Evolutionary conservation across 352 stramenopile genomes (phyloP).

Genomic region (Pythium myriotylum): DNA sequence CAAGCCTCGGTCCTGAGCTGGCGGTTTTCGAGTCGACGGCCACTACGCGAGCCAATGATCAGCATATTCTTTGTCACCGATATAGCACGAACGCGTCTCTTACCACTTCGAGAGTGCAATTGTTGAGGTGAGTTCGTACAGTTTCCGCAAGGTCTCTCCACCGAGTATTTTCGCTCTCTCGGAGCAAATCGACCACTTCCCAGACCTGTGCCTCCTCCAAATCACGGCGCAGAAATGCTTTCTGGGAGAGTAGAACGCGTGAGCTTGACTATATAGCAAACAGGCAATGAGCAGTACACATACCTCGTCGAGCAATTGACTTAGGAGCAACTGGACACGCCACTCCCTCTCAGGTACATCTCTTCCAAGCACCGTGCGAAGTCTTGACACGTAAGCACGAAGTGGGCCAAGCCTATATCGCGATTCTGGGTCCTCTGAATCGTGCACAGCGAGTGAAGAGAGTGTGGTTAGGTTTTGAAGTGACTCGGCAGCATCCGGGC

Average conservation of each 20-base stretch:
- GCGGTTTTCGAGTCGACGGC: constrained; percentile 7
- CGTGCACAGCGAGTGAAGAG: not conserved
- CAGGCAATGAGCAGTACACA: no score
- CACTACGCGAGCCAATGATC: constrained; percentile 1
- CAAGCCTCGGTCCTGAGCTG: not conserved
- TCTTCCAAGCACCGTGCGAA: not conserved
- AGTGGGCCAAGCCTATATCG: constrained; percentile 11
- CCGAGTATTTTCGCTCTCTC: not conserved
- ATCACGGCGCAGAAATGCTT: constrained; percentile 23
- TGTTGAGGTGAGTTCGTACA: constrained; percentile 11
- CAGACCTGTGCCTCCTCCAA: constrained; percentile 7
- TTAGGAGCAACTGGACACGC: constrained; percentile 10
- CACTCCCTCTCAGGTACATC: constrained; percentile 4
- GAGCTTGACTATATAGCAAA: no score
- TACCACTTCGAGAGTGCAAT: constrained; percentile 25
- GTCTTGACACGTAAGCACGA: not conserved
- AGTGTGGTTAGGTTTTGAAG: no score
- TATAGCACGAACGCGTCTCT: no score
- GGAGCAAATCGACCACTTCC: constrained; percentile 7
- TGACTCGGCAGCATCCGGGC: no score
- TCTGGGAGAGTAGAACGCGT: constrained; percentile 4
- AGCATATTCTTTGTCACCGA: not conserved
- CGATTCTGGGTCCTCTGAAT: not conserved
- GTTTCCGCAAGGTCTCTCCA: constrained; percentile 10
- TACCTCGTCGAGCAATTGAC: constrained; percentile 18